These are phyloP conservation scores for Diaporthe destruens DNA, from an alignment of 2,329 filamentous ascomycete genomes.

Conservation along the genomic window DNA sequence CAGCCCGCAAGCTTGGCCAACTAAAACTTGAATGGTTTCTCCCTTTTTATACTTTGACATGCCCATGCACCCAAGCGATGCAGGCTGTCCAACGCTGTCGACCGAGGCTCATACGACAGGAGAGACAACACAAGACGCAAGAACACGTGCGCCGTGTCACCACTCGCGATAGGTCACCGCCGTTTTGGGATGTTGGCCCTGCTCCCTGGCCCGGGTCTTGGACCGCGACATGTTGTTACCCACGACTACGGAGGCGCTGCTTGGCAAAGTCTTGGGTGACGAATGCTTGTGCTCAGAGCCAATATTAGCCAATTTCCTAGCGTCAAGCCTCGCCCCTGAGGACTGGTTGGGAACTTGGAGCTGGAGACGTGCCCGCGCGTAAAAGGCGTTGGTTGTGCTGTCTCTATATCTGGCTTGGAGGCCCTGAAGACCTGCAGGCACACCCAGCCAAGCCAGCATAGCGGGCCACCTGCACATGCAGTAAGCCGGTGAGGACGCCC, in stretches of 20 bases:
- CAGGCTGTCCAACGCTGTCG: background rate
- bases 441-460: conserved; percentile 4
- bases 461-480: conserved; percentile 13
- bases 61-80: background rate
- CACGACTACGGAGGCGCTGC: conserved; percentile 24
- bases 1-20: background rate
- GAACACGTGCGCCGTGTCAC: background rate
- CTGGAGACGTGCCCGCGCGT: background rate
- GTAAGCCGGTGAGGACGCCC: background rate
- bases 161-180: conserved; percentile 15
- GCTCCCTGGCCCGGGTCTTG: background rate
- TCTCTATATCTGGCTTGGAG: background rate
- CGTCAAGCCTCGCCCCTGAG: conserved; percentile 24
- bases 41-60: conserved; percentile 33
- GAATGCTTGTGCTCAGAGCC: conserved; percentile 31
- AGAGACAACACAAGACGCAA: conserved; percentile 17
- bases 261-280: conserved; percentile 34
- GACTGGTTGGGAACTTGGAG: conserved; percentile 16
- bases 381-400: conserved; percentile 7
- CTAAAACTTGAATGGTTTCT: no score
- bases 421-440: background rate
- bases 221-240: conserved; percentile 8
- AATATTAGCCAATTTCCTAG: conserved; percentile 26
- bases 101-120: conserved; percentile 14
- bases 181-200: background rate